Base-by-base conservation (phyloP, 2,329 filamentous ascomycete genomes). In the Cordyceps militaris region DNA sequence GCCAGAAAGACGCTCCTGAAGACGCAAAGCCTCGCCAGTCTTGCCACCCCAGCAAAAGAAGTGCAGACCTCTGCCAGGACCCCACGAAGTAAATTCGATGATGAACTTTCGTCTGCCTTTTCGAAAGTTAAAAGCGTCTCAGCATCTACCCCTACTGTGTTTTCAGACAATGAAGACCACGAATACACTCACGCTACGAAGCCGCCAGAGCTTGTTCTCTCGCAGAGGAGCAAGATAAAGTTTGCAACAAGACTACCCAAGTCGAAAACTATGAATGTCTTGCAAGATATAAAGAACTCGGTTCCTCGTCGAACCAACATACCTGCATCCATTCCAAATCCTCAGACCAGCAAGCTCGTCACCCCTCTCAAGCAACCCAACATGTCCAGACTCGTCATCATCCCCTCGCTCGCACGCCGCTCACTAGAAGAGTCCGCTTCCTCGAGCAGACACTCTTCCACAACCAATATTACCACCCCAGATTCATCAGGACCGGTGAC, bases 201-300 rank as follows among this genome's bases (percentile, higher is more conserved):
- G 26, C 54, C 36, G 34, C 44, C 23, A 34, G 14, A 50, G 19
- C 36, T 13, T 42, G 14, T 4, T 36, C 26, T 34, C 26, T 26
- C 32, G 8, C 36, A 16, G 32, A 36, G 23, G 34, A 24, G 7
- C 28, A 11, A 23, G 48, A 6, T n/a, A 42, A 11, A 67, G 62
- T 49, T 56, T 8, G 9, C 24, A 10, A 50, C 50, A 14, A 70
- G 66, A 30, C 60, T 79, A 1, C 73, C 77, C 8, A 78, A 71
- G 58, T 78, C 77, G 6, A 70, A 71, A 26, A 79, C 79, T 1
- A 67, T 79, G 61, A 73, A 63, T 24, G 72, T 76, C 1, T 63
- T 81, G 11, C 74, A 75, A 7, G 77, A 72, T 11, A 60, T 81
- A 38, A 77, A 75, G 6, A 69, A 72, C 3, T 76, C 77, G 1